Percentiles rank a stretch among this genome's conserved stretches.
Evolutionary conservation across 192 early-diverging fungal species (phyloP).

Genomic region (Linnemannia zychae): DNA sequence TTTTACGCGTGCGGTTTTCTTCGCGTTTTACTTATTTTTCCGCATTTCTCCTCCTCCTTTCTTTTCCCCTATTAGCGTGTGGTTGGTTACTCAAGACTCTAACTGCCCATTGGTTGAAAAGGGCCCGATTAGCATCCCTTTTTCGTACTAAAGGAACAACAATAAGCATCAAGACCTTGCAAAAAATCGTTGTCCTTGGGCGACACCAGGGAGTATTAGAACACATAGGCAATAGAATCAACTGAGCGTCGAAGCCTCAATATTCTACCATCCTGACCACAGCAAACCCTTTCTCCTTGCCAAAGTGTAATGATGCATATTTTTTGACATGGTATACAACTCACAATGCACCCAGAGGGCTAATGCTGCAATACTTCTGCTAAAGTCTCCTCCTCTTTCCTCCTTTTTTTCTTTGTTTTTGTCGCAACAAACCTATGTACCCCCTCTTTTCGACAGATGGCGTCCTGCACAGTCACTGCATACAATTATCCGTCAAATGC

Average conservation of each 20-base stretch:
- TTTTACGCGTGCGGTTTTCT: too few species aligned
- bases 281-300: too few species aligned
- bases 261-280: too few species aligned
- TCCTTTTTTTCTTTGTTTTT: neutral
- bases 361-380: neutral
- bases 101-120: neutral
- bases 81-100: neutral
- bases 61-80: neutral
- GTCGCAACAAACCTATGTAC: neutral
- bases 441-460: neutral
- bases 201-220: too few species aligned
- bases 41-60: neutral
- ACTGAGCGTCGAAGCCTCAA: too few species aligned
- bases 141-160: neutral
- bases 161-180: neutral
- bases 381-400: neutral
- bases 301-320: too few species aligned
- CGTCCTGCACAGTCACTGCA: neutral
- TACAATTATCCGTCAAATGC: neutral
- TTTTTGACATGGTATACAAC: too few species aligned
- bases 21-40: too few species aligned
- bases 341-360: too few species aligned
- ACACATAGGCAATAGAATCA: too few species aligned
- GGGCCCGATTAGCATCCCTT: neutral
- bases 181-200: too few species aligned